These are phyloP conservation scores for Nannochloropsis salina DNA, from an alignment of 108 stramenopile species.

Conservation along the genomic window DNA sequence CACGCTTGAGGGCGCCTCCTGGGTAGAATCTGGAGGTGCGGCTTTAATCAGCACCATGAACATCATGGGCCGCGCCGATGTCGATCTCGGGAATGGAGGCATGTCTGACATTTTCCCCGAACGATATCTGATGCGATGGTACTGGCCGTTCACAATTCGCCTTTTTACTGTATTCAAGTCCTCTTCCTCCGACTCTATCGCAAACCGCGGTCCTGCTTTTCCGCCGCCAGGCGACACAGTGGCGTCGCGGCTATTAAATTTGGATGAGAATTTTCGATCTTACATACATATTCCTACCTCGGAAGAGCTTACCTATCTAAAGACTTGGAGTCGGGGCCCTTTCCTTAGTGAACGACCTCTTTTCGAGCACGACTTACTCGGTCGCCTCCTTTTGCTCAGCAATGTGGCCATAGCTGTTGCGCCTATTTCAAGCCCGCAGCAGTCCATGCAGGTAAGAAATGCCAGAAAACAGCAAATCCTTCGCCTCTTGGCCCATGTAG, in stretches of 20 bases:
- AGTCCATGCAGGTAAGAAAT: conserved; percentile 1
- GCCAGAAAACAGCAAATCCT: neutral
- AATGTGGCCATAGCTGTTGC: neutral
- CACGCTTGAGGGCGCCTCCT: neutral
- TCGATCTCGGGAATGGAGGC: neutral
- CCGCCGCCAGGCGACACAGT: neutral
- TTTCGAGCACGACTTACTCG: conserved; percentile 9
- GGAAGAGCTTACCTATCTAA: neutral
- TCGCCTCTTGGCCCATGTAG: neutral
- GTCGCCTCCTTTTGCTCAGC: neutral
- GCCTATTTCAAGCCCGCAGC: neutral
- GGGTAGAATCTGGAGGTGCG: neutral
- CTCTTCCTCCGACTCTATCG: too few species aligned
- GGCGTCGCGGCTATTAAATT: neutral
- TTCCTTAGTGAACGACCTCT: neutral
- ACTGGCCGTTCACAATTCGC: neutral
- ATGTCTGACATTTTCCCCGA: neutral
- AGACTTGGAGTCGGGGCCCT: neutral
- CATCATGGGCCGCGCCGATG: neutral
- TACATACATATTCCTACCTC: neutral
- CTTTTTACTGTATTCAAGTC: neutral
- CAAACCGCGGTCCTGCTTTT: neutral
- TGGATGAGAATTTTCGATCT: neutral
- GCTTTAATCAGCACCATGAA: neutral
- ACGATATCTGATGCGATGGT: neutral